A percentile compares a stretch with the other conserved stretches of the same genome.
These are phyloP conservation scores for Vigna angularis DNA, from an alignment of 306 rosid genomes.

Conservation along the genomic window DNA sequence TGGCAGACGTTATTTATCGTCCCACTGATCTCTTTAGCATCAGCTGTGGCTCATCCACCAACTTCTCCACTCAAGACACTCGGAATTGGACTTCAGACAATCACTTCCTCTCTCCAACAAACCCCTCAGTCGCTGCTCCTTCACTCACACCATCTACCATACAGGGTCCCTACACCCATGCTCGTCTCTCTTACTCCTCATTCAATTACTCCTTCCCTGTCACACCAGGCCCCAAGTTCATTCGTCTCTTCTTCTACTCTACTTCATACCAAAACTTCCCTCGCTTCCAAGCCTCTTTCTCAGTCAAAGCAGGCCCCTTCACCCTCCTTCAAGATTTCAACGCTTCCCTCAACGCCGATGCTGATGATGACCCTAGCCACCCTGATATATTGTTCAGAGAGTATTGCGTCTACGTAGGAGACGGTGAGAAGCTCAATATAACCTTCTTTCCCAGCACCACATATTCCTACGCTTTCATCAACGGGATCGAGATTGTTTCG, in stretches of 20 bases:
- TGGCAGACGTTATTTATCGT: background rate
- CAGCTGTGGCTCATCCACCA: background rate
- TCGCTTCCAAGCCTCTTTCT: slow-evolving; percentile 29
- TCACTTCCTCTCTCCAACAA: background rate
- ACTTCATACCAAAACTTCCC: slow-evolving; percentile 6
- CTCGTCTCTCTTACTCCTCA: slow-evolving; percentile 36
- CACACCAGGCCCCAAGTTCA: slow-evolving; percentile 37
- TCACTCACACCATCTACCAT: background rate
- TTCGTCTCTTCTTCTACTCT: slow-evolving; percentile 44
- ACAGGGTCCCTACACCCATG: slow-evolving; percentile 10
- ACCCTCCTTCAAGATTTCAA: slow-evolving; percentile 49
- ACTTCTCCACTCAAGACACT: background rate
- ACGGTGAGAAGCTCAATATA: background rate
- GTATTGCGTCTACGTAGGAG: background rate
- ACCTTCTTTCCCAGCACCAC: background rate
- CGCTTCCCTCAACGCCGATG: slow-evolving; percentile 35
- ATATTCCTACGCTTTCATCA: background rate
- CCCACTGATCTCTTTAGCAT: background rate
- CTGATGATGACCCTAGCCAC: background rate
- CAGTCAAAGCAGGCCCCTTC: slow-evolving; percentile 30
- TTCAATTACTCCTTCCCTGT: slow-evolving; percentile 51
- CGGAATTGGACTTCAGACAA: background rate
- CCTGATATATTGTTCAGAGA: slow-evolving; percentile 15
- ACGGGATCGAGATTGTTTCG: background rate
- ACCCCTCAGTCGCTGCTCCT: background rate